Percentiles rank a stretch among this genome's conserved stretches.
phyloP scores from a whole-genome alignment of 805 yeast species.

The Wickerhamiella sorbophila region DNA sequence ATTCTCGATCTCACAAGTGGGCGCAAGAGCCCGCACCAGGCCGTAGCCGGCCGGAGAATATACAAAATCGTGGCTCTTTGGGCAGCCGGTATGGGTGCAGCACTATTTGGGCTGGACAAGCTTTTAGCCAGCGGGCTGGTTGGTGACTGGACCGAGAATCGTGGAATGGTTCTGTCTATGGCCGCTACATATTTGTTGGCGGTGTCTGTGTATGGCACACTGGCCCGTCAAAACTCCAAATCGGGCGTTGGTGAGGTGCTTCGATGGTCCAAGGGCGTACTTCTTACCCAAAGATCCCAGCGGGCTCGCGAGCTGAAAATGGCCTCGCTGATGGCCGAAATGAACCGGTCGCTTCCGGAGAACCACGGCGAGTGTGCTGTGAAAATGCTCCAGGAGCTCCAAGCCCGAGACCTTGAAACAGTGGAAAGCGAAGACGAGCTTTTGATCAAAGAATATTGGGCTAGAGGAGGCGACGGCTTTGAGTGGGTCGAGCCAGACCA shows the following conservation, averaged over 20 bases:
- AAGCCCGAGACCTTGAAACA: constrained; percentile 25
- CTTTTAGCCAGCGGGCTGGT: constrained; percentile 30
- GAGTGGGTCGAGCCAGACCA: constrained; percentile 86
- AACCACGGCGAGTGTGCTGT: constrained; percentile 29
- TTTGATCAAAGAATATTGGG: constrained; percentile 72
- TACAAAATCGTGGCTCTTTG: constrained; percentile 25
- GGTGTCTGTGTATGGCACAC: constrained; percentile 33
- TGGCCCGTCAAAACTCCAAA: constrained; percentile 36
- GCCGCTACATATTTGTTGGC: constrained; percentile 36
- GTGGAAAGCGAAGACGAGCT: constrained; percentile 48
- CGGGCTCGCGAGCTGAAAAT: constrained; percentile 57
- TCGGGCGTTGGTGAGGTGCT: constrained; percentile 41
- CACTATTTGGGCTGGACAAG: constrained; percentile 34
- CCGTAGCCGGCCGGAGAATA: constrained; percentile 24
- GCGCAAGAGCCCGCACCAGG: constrained; percentile 34
- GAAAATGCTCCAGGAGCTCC: constrained; percentile 23
- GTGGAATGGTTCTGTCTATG: constrained; percentile 32
- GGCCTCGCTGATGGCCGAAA: constrained; percentile 49
- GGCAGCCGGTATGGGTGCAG: constrained; percentile 25
- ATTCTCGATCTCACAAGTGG: constrained; percentile 51
- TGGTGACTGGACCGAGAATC: constrained; percentile 24
- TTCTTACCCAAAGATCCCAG: constrained; percentile 46
- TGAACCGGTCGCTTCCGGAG: constrained; percentile 37
- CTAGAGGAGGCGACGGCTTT: constrained; percentile 71
- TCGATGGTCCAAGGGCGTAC: constrained; percentile 51